These are phyloP conservation scores for Exophiala xenobiotica DNA, from an alignment of 2,329 filamentous ascomycete species.

Conservation along the genomic window DNA sequence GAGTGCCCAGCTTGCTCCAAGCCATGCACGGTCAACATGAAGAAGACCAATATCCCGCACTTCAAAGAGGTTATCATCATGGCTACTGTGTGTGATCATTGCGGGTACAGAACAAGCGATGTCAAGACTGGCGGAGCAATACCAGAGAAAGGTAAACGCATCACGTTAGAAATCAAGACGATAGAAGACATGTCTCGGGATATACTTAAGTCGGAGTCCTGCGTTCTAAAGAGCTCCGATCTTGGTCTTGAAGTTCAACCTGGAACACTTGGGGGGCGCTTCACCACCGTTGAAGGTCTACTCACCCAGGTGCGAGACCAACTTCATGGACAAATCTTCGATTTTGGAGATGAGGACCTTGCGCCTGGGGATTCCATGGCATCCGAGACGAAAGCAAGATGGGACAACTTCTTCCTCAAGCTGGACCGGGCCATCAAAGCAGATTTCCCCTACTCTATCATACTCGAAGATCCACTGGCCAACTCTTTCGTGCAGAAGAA, in stretches of 20 bases:
- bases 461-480: slow-evolving; percentile 83
- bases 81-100: slow-evolving; percentile 87
- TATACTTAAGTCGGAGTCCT: slow-evolving; percentile 94
- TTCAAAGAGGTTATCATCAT: slow-evolving; percentile 98
- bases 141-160: slow-evolving; percentile 79
- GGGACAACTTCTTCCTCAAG: slow-evolving; percentile 76
- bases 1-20: slow-evolving; percentile 89
- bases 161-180: slow-evolving; percentile 70
- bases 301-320: slow-evolving; percentile 91
- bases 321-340: slow-evolving; percentile 82
- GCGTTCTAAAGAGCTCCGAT: slow-evolving; percentile 81
- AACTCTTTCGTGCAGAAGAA: slow-evolving; percentile 93
- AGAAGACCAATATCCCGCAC: slow-evolving; percentile 96
- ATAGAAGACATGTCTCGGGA: slow-evolving; percentile 79
- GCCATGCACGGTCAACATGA: slow-evolving; percentile 89
- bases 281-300: slow-evolving; percentile 94
- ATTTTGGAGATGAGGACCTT: slow-evolving; percentile 58
- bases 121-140: slow-evolving; percentile 96
- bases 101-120: slow-evolving; percentile 93
- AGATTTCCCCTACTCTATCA: slow-evolving; percentile 74
- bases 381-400: slow-evolving; percentile 64
- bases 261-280: slow-evolving; percentile 89
- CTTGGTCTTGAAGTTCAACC: slow-evolving; percentile 84
- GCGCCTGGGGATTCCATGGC: slow-evolving; percentile 77
- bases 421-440: slow-evolving; percentile 78